A percentile compares a stretch with the other conserved stretches of the same genome.
phyloP scores from a whole-genome alignment of 2,329 filamentous ascomycete genomes.

The Arthroderma sp. region DNA sequence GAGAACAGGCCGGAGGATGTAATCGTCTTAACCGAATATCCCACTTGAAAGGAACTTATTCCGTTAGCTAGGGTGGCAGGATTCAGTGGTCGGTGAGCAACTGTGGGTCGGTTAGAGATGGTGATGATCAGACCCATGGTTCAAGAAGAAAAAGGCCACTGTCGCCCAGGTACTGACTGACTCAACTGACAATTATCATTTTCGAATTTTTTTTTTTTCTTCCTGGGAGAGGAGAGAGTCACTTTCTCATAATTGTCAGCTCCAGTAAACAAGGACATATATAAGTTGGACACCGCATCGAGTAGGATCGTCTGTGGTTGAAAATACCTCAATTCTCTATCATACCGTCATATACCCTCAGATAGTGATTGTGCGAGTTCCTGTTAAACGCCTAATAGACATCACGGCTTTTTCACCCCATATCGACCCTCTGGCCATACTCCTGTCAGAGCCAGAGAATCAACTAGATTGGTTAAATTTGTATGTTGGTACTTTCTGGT shows the following conservation, averaged over 20 bases:
- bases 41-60: no score
- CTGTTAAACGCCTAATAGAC: no score
- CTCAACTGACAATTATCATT: background rate
- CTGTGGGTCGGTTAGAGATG: background rate
- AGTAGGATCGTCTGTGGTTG: background rate
- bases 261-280: background rate
- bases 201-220: background rate
- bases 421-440: no score
- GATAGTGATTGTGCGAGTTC: no score
- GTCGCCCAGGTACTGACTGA: background rate
- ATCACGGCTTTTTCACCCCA: no score
- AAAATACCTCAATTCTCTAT: no score
- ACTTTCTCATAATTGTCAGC: background rate
- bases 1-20: background rate
- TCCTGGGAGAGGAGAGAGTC: background rate
- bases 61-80: background rate
- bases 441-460: no score
- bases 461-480: no score
- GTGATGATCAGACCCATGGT: background rate
- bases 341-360: background rate
- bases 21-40: background rate
- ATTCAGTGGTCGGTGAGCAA: background rate
- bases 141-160: background rate
- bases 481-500: no score
- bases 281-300: background rate